Evolutionary conservation across 169 alveolate genomes (phyloP).

Genomic region (Cryptosporidium felis): DNA sequence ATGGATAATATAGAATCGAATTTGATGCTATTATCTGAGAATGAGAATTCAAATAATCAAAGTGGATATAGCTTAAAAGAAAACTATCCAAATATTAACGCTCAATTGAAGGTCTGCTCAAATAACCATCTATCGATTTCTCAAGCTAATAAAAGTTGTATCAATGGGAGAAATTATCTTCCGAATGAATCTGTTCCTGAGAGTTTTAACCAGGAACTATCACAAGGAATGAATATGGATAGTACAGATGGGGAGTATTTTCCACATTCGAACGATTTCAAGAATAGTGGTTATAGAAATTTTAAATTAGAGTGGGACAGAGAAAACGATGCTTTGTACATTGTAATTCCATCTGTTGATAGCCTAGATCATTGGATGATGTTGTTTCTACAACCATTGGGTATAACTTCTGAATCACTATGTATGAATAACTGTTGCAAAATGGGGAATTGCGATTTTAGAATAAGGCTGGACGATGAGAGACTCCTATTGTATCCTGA

Average conservation of each 20-base stretch:
- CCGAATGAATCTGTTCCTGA: too few relatives aligned
- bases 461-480: conserved; percentile 65
- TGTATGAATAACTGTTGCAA: conserved; percentile 23
- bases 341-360: conserved; percentile 65
- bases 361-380: conserved; percentile 70
- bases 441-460: conserved; percentile 22
- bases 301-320: conserved; percentile 64
- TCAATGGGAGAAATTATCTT: too few relatives aligned
- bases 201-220: too few relatives aligned
- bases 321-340: conserved; percentile 22
- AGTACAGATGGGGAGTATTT: too few relatives aligned
- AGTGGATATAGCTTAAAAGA: background rate
- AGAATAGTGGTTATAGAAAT: too few relatives aligned
- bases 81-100: background rate
- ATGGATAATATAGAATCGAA: conserved; percentile 30
- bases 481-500: conserved; percentile 63
- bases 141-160: too few relatives aligned
- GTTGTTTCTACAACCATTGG: conserved; percentile 63
- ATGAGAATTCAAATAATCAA: background rate
- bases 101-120: background rate
- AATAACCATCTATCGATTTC: background rate
- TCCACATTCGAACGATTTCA: too few relatives aligned
- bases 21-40: background rate
- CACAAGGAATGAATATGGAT: too few relatives aligned
- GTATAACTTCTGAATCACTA: conserved; percentile 54